phyloP scores from a whole-genome alignment of 306 rosid genomes.

The Cicer chorassanicum region DNA sequence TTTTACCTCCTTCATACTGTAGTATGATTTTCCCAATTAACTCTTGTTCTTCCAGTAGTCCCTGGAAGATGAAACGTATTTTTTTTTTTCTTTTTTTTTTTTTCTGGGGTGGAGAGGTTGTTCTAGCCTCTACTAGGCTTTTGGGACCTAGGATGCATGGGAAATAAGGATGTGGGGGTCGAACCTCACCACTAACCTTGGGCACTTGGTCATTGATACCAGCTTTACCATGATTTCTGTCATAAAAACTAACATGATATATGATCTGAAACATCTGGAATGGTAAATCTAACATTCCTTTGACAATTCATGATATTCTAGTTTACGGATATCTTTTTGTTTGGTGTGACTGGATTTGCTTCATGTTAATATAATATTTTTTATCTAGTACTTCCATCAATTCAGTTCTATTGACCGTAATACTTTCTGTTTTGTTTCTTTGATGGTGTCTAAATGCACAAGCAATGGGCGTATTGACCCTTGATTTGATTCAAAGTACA shows the following conservation, averaged over 20 bases:
- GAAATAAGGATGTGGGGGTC: not conserved
- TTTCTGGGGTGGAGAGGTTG: not conserved
- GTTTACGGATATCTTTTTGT: not conserved
- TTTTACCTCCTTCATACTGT: not conserved
- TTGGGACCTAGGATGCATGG: not conserved
- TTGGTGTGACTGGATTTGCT: not conserved
- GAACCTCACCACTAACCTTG: not conserved
- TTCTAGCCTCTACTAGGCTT: not conserved
- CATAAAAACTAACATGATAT: no score
- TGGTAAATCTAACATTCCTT: not conserved
- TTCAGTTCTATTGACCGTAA: not conserved
- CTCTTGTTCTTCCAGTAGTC: not conserved
- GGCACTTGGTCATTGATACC: not conserved
- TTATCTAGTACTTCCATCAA: not conserved
- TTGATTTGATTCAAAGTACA: not conserved
- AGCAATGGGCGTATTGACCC: not conserved
- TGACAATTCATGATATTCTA: not conserved
- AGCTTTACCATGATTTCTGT: not conserved
- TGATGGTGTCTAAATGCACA: not conserved
- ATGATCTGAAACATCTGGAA: not conserved
- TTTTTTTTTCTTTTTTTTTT: not conserved
- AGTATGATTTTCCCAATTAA: not conserved
- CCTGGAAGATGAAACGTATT: not conserved
- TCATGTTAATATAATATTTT: not conserved
- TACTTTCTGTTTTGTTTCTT: constrained; percentile 2